phyloP scores from a whole-genome alignment of 768 basidiomycete genomes.

The Phaeolepiota aurea region DNA sequence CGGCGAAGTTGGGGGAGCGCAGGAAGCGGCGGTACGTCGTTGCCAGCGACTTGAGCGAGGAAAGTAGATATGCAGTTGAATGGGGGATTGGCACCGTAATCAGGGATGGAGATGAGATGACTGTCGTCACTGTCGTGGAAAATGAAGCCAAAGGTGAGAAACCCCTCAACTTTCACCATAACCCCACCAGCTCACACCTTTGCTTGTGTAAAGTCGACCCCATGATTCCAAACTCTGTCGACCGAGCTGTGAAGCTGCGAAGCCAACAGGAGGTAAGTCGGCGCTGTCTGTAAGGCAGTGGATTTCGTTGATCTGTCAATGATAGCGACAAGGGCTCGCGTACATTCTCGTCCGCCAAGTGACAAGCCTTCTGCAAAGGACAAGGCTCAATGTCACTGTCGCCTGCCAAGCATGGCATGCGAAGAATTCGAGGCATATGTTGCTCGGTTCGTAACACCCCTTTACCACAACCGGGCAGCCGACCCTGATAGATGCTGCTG shows the following conservation, averaged over 20 bases:
- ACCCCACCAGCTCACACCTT: too few species aligned
- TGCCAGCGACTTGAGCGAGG: constrained; percentile 91
- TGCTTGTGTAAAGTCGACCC: constrained; percentile 67
- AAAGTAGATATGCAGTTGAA: constrained; percentile 90
- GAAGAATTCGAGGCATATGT: constrained; percentile 89
- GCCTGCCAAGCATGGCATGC: constrained; percentile 95
- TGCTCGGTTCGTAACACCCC: constrained; percentile 45
- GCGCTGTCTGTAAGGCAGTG: neutral
- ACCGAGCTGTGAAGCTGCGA: constrained; percentile 71
- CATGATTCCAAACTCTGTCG: constrained; percentile 58
- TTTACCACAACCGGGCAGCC: neutral
- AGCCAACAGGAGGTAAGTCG: constrained; percentile 82
- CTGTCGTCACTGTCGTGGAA: constrained; percentile 87
- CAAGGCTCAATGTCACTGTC: constrained; percentile 77
- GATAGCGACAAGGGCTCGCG: constrained; percentile 78
- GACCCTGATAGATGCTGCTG: neutral
- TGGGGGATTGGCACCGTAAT: constrained; percentile 98
- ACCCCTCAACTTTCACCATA: neutral
- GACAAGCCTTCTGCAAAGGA: constrained; percentile 84
- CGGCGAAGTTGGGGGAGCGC: constrained; percentile 38
- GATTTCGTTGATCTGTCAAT: constrained; percentile 5
- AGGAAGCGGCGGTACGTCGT: constrained; percentile 74
- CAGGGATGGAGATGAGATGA: constrained; percentile 89
- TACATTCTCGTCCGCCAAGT: constrained; percentile 88
- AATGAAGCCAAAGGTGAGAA: constrained; percentile 79